Conservation (phyloP, 2,329 filamentous ascomycete species). For the Periconia sp. region DNA sequence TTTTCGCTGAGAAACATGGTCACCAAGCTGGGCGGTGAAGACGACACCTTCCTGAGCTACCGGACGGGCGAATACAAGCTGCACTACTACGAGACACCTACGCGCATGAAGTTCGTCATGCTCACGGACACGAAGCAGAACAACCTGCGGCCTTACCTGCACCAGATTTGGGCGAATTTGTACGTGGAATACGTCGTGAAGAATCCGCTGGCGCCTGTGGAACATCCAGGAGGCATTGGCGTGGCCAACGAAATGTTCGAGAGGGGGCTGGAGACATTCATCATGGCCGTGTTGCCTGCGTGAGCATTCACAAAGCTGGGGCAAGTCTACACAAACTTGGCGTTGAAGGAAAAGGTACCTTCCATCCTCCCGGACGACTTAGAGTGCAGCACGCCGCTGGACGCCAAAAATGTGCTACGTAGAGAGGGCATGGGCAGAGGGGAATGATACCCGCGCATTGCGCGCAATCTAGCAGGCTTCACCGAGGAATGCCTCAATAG, state of each 20-base stretch:
- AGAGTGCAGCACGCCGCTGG: too few species aligned
- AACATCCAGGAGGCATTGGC: constrained; percentile 66
- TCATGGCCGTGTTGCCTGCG: constrained; percentile 55
- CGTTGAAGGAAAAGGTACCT: too few species aligned
- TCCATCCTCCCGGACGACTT: too few species aligned
- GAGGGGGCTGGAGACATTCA: constrained; percentile 75
- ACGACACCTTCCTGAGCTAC: constrained; percentile 92
- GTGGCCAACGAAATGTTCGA: constrained; percentile 72
- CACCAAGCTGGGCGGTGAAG: constrained; percentile 89
- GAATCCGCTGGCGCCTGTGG: constrained; percentile 66
- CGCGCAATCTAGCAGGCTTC: too few species aligned
- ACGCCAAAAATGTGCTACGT: too few species aligned
- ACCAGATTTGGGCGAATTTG: constrained; percentile 98
- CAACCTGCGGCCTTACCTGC: constrained; percentile 91
- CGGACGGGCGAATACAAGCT: constrained; percentile 95
- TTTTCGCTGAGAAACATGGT: constrained; percentile 98
- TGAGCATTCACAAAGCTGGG: too few species aligned
- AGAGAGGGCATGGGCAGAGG: not conserved
- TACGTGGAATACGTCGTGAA: constrained; percentile 91
- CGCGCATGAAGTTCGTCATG: constrained; percentile 95
- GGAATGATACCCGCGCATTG: constrained; percentile 2
- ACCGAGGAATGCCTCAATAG: too few species aligned
- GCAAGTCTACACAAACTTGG: too few species aligned
- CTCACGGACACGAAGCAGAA: constrained; percentile 87
- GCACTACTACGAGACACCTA: constrained; percentile 98